phyloP scores from a whole-genome alignment of 257 asterid genomes.

The Solanum pimpinellifolium region DNA sequence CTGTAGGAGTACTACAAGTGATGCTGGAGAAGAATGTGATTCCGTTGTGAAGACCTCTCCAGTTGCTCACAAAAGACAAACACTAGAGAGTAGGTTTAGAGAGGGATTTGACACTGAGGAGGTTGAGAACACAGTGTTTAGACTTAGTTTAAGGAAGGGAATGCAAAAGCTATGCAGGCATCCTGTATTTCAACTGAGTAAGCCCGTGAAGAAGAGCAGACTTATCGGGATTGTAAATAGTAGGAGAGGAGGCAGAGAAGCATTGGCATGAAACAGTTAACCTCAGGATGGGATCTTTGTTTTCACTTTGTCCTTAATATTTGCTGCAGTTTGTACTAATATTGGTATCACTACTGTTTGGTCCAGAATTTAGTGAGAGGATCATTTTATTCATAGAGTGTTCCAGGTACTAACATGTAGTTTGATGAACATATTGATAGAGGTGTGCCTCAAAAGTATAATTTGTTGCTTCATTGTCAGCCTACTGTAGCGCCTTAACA shows the following conservation, averaged over 20 bases:
- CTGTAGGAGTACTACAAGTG: conserved; percentile 18
- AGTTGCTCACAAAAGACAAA: conserved; percentile 21
- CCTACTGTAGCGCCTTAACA: neutral
- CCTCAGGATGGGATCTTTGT: neutral
- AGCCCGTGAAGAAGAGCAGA: conserved; percentile 31
- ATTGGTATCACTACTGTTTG: neutral
- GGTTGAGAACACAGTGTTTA: conserved; percentile 35
- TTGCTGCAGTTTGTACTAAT: neutral
- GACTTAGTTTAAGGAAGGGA: conserved; percentile 35
- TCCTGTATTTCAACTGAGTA: conserved; percentile 57
- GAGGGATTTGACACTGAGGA: conserved; percentile 38
- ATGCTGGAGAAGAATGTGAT: conserved; percentile 19
- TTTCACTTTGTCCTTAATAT: neutral
- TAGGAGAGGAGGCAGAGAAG: conserved; percentile 15
- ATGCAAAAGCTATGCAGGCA: conserved; percentile 47
- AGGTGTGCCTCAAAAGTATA: neutral
- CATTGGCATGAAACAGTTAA: neutral
- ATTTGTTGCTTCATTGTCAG: neutral
- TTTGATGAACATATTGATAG: neutral
- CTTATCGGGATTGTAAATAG: conserved; percentile 17
- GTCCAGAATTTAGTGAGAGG: conserved; percentile 5
- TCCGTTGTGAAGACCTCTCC: conserved; percentile 2
- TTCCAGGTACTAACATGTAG: conserved; percentile 6
- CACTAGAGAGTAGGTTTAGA: conserved; percentile 23
- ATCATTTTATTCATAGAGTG: neutral